Conservation (phyloP, 2,329 filamentous ascomycete species). For the Aspergillus aculeatinus region DNA sequence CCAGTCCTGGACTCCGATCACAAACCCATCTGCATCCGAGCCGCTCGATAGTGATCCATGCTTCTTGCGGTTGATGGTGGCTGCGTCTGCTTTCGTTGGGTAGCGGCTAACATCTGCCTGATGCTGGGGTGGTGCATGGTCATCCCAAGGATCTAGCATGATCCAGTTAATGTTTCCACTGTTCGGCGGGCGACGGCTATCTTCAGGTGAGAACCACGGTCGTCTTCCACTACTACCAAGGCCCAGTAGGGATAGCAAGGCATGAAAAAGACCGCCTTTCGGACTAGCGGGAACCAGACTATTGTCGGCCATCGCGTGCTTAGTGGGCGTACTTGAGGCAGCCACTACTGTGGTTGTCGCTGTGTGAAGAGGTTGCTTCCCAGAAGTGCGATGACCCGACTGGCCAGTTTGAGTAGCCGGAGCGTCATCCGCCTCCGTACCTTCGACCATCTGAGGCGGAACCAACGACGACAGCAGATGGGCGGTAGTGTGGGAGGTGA, state of each 20-base stretch:
- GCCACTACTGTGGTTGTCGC: constrained; percentile 32
- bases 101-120: background rate
- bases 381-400: constrained; percentile 22
- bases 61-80: constrained; percentile 22
- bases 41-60: constrained; percentile 26
- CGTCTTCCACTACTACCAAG: constrained; percentile 32
- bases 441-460: constrained; percentile 65
- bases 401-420: constrained; percentile 46
- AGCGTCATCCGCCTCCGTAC: constrained; percentile 61
- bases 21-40: constrained; percentile 61
- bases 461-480: constrained; percentile 87
- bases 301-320: constrained; percentile 19
- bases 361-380: constrained; percentile 21
- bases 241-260: constrained; percentile 47
- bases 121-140: constrained; percentile 38
- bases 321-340: constrained; percentile 36
- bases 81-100: constrained; percentile 19
- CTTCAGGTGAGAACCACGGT: constrained; percentile 35
- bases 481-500: constrained; percentile 91
- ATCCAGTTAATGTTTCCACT: constrained; percentile 76
- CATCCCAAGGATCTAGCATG: constrained; percentile 64
- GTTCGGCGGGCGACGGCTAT: constrained; percentile 66
- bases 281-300: constrained; percentile 19
- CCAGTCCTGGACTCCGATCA: constrained; percentile 86
- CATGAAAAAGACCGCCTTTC: constrained; percentile 41